Evolutionary conservation across 2,329 filamentous ascomycete species (phyloP).

Genomic region (Cercospora brassicicola): DNA sequence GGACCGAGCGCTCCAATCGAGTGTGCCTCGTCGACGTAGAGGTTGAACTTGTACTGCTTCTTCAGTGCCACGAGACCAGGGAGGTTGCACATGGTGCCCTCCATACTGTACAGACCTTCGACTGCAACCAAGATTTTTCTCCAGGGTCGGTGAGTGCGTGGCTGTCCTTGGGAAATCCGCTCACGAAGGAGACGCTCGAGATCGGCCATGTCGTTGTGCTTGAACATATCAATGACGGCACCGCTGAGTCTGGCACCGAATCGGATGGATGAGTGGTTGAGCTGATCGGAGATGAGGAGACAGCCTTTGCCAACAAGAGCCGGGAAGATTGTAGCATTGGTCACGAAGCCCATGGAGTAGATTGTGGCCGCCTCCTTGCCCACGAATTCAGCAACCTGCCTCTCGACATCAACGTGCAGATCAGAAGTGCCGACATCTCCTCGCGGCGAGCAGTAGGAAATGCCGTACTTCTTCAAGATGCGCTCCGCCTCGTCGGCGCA

Average conservation of each 20-base stretch:
- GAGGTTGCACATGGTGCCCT: slow-evolving; percentile 98
- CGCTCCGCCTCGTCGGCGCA: slow-evolving; percentile 93
- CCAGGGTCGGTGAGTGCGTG: slow-evolving; percentile 97
- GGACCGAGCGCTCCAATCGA: slow-evolving; percentile 91
- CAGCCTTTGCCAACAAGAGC: slow-evolving; percentile 90
- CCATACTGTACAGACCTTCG: slow-evolving; percentile 98
- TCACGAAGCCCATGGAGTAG: slow-evolving; percentile 98
- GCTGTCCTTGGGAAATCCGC: slow-evolving; percentile 92
- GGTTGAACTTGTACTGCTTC: slow-evolving; percentile 93
- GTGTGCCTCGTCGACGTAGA: slow-evolving; percentile 96
- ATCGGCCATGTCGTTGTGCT: slow-evolving; percentile 92
- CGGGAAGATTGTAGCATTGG: slow-evolving; percentile 89
- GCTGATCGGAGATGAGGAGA: slow-evolving; percentile 91
- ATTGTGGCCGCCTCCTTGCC: slow-evolving; percentile 94
- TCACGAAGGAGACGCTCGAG: slow-evolving; percentile 85
- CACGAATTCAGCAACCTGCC: slow-evolving; percentile 83
- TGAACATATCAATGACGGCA: slow-evolving; percentile 93
- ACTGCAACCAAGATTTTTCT: slow-evolving; percentile 98
- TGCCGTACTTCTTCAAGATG: slow-evolving; percentile 77
- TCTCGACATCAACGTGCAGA: slow-evolving; percentile 83
- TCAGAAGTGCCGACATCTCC: slow-evolving; percentile 84
- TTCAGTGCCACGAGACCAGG: slow-evolving; percentile 83
- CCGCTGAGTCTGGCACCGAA: slow-evolving; percentile 91
- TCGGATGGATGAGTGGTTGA: slow-evolving; percentile 97
- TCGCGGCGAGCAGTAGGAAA: slow-evolving; percentile 78